Percentiles rank a stretch among this genome's conserved stretches.
Conservation (phyloP, 441 rosid genomes). For the Jatropha multifida region DNA sequence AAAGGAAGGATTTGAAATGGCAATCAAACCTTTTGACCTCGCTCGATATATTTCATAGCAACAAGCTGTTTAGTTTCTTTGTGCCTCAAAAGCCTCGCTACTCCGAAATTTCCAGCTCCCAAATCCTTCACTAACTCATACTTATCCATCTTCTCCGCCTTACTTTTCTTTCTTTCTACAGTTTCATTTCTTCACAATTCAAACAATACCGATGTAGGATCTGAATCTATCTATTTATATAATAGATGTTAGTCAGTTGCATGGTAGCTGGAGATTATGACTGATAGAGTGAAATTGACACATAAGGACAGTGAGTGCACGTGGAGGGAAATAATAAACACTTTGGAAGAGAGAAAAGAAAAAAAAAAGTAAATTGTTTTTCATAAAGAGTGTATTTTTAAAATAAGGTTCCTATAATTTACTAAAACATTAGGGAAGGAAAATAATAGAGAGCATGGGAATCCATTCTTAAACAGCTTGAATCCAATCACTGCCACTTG, state of each 20-base stretch:
- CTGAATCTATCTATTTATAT: neutral
- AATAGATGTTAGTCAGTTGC: neutral
- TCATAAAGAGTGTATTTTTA: neutral
- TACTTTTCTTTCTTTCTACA: constrained; percentile 38
- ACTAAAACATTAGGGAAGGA: neutral
- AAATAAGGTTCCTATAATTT: no score
- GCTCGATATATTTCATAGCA: constrained; percentile 89
- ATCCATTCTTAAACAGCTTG: constrained; percentile 21
- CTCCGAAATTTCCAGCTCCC: constrained; percentile 87
- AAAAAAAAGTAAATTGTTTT: neutral
- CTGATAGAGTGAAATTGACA: constrained; percentile 22
- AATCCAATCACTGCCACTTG: constrained; percentile 20
- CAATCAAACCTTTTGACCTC: constrained; percentile 61
- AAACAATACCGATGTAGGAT: neutral
- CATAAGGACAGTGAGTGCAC: constrained; percentile 25
- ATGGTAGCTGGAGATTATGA: neutral
- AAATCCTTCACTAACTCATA: constrained; percentile 73
- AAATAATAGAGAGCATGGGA: constrained; percentile 12
- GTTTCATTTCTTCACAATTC: neutral
- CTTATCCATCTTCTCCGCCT: constrained; percentile 57
- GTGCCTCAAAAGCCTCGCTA: constrained; percentile 78
- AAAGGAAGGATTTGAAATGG: neutral
- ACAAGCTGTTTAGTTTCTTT: constrained; percentile 73
- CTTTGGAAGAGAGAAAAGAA: neutral
- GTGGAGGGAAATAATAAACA: constrained; percentile 23